Conservation (phyloP, 179 eudicot species). For the Beta lomatogona region DNA sequence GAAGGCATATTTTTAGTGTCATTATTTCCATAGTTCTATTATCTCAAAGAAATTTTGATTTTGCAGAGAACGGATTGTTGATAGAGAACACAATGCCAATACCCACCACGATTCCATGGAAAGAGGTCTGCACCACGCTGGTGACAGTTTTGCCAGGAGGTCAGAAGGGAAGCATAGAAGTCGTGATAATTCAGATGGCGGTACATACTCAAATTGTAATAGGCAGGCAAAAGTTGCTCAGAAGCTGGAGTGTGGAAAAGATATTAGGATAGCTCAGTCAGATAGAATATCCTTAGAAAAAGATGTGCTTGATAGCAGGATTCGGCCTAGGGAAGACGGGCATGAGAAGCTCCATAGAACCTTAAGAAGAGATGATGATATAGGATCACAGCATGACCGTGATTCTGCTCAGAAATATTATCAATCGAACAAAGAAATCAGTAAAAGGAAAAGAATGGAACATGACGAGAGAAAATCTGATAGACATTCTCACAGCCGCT, state of each 20-base stretch:
- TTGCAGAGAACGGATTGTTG: slow-evolving; percentile 28
- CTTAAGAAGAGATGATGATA: slow-evolving; percentile 15
- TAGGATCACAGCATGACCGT: slow-evolving; percentile 10
- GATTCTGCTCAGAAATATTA: slow-evolving; percentile 16
- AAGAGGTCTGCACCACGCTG: slow-evolving; percentile 24
- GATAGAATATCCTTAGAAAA: slow-evolving; percentile 29
- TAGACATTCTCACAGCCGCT: slow-evolving; percentile 28
- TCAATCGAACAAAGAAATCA: slow-evolving; percentile 21
- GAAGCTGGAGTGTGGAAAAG: slow-evolving; percentile 17
- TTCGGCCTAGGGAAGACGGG: slow-evolving; percentile 16
- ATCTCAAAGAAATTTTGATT: background rate
- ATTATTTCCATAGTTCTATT: too few relatives aligned
- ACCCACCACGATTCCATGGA: slow-evolving; percentile 15
- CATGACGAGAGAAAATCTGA: slow-evolving; percentile 22
- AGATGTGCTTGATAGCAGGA: slow-evolving; percentile 19
- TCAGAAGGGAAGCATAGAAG: slow-evolving; percentile 30
- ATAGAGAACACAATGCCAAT: slow-evolving; percentile 19
- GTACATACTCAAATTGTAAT: slow-evolving; percentile 20
- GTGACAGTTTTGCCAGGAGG: slow-evolving; percentile 26
- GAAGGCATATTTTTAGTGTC: background rate
- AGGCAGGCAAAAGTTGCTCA: slow-evolving; percentile 17
- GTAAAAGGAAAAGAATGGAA: slow-evolving; percentile 32
- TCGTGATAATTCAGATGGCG: slow-evolving; percentile 27
- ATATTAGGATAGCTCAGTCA: slow-evolving; percentile 19
- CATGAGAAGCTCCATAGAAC: slow-evolving; percentile 21